Evolutionary conservation across 164 flowering plant species (phyloP).

Genomic region (Brasenia schreberi): DNA sequence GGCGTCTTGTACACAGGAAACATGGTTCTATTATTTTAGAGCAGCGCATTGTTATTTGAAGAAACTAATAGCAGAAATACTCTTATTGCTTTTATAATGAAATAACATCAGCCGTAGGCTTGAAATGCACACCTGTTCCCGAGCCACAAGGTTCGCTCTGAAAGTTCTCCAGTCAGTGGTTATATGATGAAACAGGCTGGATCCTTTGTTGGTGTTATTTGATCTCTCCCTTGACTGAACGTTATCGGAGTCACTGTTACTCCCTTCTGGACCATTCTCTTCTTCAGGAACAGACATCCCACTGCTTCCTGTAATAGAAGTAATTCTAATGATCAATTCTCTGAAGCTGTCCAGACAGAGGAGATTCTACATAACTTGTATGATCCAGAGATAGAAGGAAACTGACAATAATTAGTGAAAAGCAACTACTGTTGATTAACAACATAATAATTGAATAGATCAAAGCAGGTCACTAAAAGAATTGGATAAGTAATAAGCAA

Average conservation of each 20-base stretch:
- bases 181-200: conserved; percentile 7
- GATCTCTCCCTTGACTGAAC: conserved; percentile 30
- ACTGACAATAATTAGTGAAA: not conserved
- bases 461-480: not conserved
- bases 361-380: not conserved
- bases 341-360: not conserved
- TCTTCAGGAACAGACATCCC: conserved; percentile 44
- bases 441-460: not conserved
- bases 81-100: no score
- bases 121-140: conserved; percentile 37
- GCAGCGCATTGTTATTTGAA: no score
- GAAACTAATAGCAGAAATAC: no score
- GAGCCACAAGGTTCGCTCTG: conserved; percentile 52
- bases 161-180: conserved; percentile 75
- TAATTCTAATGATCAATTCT: not conserved
- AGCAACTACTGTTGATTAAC: not conserved
- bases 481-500: not conserved
- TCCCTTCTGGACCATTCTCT: conserved; percentile 25
- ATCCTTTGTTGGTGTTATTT: conserved; percentile 13
- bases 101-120: not conserved
- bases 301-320: conserved; percentile 27
- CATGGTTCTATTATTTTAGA: no score
- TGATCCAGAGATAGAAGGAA: not conserved
- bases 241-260: conserved; percentile 25
- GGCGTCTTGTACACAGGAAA: no score